Percentiles rank a stretch among this genome's conserved stretches.
phyloP scores from a whole-genome alignment of 441 rosid species.

The Syzygium malaccense region DNA sequence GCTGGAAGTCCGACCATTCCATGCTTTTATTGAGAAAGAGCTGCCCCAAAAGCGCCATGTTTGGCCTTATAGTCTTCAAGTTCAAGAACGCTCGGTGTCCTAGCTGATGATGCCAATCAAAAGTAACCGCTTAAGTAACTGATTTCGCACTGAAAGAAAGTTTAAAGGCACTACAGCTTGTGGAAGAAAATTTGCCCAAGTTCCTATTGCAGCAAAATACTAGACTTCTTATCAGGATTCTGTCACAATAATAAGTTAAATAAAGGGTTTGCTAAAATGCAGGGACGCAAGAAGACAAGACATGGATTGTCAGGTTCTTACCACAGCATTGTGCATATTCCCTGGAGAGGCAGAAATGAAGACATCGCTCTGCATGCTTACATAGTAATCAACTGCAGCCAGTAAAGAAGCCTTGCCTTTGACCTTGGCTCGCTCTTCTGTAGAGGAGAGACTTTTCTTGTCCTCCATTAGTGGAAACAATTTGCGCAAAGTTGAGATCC shows the following conservation, averaged over 20 bases:
- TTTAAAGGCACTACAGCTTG: background rate
- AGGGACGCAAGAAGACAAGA: background rate
- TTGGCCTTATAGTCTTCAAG: slow-evolving; percentile 62
- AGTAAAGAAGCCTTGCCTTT: slow-evolving; percentile 55
- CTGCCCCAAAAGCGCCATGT: slow-evolving; percentile 52
- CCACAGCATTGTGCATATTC: slow-evolving; percentile 62
- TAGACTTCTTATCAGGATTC: slow-evolving; percentile 19
- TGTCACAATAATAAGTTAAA: background rate
- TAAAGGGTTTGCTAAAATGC: background rate
- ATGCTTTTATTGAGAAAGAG: slow-evolving; percentile 53
- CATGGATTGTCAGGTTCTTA: background rate
- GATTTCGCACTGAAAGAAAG: background rate
- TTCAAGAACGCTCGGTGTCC: slow-evolving; percentile 58
- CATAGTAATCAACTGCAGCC: slow-evolving; percentile 66
- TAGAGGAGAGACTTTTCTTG: slow-evolving; percentile 54
- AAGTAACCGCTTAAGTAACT: background rate
- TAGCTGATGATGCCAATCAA: slow-evolving; percentile 13
- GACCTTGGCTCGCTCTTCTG: slow-evolving; percentile 33
- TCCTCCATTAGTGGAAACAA: slow-evolving; percentile 61
- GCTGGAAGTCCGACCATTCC: slow-evolving; percentile 53
- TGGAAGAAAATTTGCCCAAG: background rate
- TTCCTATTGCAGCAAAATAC: background rate
- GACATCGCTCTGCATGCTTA: slow-evolving; percentile 58
- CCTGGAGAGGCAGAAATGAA: slow-evolving; percentile 80
- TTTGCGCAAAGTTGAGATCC: slow-evolving; percentile 46